Conservation (phyloP, 1,139 yeast genomes). For the Blastobotrys indianensis region DNA sequence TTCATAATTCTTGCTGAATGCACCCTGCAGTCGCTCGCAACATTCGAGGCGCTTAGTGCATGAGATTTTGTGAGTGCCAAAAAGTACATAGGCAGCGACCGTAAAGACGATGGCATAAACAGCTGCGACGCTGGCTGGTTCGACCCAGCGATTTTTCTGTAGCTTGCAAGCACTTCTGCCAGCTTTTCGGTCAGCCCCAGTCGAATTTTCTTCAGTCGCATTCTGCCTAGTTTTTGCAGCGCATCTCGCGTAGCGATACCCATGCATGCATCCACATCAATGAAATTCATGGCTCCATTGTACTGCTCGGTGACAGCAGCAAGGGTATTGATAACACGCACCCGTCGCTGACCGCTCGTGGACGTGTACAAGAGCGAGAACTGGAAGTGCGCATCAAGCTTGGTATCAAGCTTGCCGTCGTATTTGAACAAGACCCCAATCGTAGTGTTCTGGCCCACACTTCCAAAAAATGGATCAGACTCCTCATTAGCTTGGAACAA, state of each 20-base stretch:
- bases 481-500: constrained; percentile 30
- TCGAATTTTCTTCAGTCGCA: constrained; percentile 56
- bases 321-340: constrained; percentile 76
- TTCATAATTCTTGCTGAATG: constrained; percentile 51
- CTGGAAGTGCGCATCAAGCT: constrained; percentile 83
- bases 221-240: constrained; percentile 49
- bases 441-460: constrained; percentile 58
- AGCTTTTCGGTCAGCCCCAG: constrained; percentile 58
- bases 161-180: constrained; percentile 73
- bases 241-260: constrained; percentile 72
- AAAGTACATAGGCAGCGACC: constrained; percentile 62
- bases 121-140: constrained; percentile 56
- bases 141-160: constrained; percentile 47
- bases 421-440: constrained; percentile 67
- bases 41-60: constrained; percentile 44
- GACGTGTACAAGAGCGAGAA: constrained; percentile 85
- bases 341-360: constrained; percentile 66
- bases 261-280: constrained; percentile 77
- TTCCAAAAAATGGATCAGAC: constrained; percentile 67
- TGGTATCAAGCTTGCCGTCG: constrained; percentile 69
- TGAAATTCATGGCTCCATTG: constrained; percentile 68
- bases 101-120: constrained; percentile 75
- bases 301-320: constrained; percentile 74
- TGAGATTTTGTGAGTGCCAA: constrained; percentile 64
- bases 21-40: constrained; percentile 46